These are phyloP conservation scores for Cryptomeria japonica DNA, from an alignment of 75 land plant genomes.

Conservation along the genomic window DNA sequence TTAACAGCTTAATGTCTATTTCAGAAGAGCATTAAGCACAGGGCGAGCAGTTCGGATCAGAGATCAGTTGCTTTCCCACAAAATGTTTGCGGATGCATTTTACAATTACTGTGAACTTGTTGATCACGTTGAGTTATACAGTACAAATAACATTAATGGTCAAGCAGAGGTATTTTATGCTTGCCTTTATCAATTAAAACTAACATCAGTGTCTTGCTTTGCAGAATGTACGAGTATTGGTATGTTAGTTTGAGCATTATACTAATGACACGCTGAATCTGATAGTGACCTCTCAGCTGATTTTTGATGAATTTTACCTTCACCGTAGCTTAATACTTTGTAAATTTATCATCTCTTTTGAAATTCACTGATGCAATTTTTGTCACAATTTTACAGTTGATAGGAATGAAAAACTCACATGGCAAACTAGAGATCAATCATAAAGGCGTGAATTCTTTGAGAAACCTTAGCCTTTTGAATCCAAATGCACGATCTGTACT, in stretches of 20 bases:
- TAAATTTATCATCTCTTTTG: neutral
- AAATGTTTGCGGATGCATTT: slow-evolving; percentile 34
- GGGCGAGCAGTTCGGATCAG: slow-evolving; percentile 29
- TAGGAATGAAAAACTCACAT: neutral
- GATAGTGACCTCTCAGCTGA: neutral
- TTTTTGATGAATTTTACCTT: neutral
- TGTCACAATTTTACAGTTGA: slow-evolving; percentile 1
- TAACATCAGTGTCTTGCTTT: neutral
- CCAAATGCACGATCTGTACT: slow-evolving; percentile 15
- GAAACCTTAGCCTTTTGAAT: neutral
- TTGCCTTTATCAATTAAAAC: neutral
- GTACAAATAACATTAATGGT: slow-evolving; percentile 27
- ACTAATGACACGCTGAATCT: neutral
- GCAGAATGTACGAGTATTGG: neutral
- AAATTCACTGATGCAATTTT: neutral
- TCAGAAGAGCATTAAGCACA: slow-evolving; percentile 36
- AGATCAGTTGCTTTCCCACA: slow-evolving; percentile 41
- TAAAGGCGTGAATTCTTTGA: neutral
- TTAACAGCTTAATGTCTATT: neutral
- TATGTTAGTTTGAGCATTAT: neutral
- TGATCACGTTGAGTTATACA: slow-evolving; percentile 31
- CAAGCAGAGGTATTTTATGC: slow-evolving; percentile 21
- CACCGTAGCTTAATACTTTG: neutral
- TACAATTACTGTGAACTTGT: slow-evolving; percentile 30
- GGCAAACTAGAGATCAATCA: neutral